Evolutionary conservation across 805 yeast species (phyloP).

Genomic region (Torulaspora indica): DNA sequence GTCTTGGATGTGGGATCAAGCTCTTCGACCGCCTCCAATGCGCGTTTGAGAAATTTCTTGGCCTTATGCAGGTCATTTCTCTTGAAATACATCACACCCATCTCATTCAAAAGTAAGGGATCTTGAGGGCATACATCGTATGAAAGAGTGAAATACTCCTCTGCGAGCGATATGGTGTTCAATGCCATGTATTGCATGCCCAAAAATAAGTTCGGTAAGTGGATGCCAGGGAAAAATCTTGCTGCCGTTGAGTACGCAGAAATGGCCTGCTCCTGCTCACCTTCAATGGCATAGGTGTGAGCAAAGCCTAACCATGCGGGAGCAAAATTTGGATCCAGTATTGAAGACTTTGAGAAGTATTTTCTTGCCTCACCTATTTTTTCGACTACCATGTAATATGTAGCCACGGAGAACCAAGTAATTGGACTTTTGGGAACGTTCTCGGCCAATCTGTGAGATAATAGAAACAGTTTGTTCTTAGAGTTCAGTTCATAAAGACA

Average conservation of each 20-base stretch:
- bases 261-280: conserved; percentile 98
- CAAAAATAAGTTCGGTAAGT: conserved; percentile 78
- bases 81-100: conserved; percentile 89
- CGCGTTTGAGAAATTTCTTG: conserved; percentile 64
- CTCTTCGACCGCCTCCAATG: conserved; percentile 61
- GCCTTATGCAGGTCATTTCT: conserved; percentile 63
- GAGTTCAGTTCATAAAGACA: conserved; percentile 82
- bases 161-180: conserved; percentile 76
- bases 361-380: conserved; percentile 79
- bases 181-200: conserved; percentile 96
- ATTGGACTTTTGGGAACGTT: conserved; percentile 73
- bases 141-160: conserved; percentile 75
- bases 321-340: conserved; percentile 82
- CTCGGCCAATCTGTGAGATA: conserved; percentile 84
- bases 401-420: conserved; percentile 91
- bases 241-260: conserved; percentile 97
- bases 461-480: conserved; percentile 68
- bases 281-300: conserved; percentile 94
- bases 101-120: conserved; percentile 82
- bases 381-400: conserved; percentile 72
- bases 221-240: conserved; percentile 83
- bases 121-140: conserved; percentile 76
- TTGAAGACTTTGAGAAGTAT: conserved; percentile 82
- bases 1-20: conserved; percentile 75
- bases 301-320: conserved; percentile 99